A percentile compares a stretch with the other conserved stretches of the same genome.
Evolutionary conservation across 2,329 filamentous ascomycete genomes (phyloP).

Genomic region (Cladophialophora carrionii): DNA sequence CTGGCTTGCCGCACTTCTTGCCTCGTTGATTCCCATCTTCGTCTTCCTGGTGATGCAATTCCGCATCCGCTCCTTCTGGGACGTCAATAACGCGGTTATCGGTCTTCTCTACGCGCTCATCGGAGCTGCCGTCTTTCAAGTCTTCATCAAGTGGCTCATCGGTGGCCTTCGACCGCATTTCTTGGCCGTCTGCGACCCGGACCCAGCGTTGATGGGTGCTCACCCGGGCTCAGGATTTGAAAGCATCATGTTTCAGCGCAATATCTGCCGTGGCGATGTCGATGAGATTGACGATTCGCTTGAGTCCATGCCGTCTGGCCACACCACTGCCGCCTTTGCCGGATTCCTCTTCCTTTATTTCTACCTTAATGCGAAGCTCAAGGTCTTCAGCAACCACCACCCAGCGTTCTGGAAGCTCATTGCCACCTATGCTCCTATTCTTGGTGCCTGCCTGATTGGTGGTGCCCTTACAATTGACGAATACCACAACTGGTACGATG

Average conservation of each 20-base stretch:
- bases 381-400: conserved; percentile 73
- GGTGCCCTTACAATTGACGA: conserved; percentile 73
- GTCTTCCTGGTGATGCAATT: conserved; percentile 69
- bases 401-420: conserved; percentile 74
- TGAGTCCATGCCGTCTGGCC: conserved; percentile 73
- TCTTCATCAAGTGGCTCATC: conserved; percentile 75
- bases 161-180: conserved; percentile 74
- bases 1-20: conserved; percentile 69
- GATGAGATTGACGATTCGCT: conserved; percentile 69
- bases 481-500: conserved; percentile 76
- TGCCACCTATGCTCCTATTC: conserved; percentile 65
- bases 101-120: conserved; percentile 72
- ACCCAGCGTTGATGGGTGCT: conserved; percentile 48
- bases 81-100: conserved; percentile 69
- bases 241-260: conserved; percentile 68
- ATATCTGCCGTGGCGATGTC: conserved; percentile 69
- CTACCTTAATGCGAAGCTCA: conserved; percentile 78
- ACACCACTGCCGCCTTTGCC: conserved; percentile 65
- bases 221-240: conserved; percentile 57
- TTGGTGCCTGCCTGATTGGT: conserved; percentile 69
- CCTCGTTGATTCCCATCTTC: conserved; percentile 65
- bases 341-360: conserved; percentile 64
- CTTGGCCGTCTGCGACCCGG: conserved; percentile 69
- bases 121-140: conserved; percentile 73
- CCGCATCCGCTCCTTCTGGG: conserved; percentile 68